Evolutionary conservation across 495 filamentous ascomycete genomes (phyloP).

Genomic region (Massariosphaeria phaeospora): DNA sequence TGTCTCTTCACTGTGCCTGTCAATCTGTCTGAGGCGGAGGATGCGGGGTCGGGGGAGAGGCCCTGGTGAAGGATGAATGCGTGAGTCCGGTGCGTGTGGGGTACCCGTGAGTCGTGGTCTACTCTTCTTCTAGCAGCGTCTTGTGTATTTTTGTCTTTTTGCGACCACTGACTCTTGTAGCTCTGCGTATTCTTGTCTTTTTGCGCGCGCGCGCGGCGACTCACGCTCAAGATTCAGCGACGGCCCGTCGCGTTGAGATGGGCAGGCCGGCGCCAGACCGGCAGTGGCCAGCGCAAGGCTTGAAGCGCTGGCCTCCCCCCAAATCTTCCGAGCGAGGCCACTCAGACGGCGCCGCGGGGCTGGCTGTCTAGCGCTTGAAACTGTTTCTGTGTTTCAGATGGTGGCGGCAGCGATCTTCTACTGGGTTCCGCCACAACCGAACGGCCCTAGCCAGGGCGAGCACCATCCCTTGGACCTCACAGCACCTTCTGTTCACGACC

Average conservation of each 20-base stretch:
- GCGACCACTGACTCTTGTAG: slow-evolving; percentile 5
- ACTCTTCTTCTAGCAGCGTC: no score
- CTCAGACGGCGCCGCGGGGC: neutral
- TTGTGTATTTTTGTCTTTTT: no score
- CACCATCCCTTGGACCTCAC: slow-evolving; percentile 24
- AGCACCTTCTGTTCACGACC: neutral
- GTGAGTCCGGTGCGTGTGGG: no score
- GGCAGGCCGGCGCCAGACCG: neutral
- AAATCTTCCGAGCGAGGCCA: slow-evolving; percentile 1
- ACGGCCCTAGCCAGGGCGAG: no score
- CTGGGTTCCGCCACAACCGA: no score
- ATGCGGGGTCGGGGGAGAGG: neutral
- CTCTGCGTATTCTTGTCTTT: slow-evolving; percentile 10
- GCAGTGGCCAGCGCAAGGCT: slow-evolving; percentile 4
- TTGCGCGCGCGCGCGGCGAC: neutral
- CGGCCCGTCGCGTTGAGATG: slow-evolving; percentile 19
- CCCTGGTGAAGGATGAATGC: no score
- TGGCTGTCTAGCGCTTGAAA: slow-evolving; percentile 2
- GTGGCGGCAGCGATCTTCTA: no score
- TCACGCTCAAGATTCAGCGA: neutral
- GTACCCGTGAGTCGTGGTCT: no score
- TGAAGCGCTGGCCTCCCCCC: slow-evolving; percentile 5
- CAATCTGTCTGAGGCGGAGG: slow-evolving; percentile 12
- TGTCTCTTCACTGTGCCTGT: neutral
- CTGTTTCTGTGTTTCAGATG: slow-evolving; percentile 25